Conservation (phyloP, 1,139 yeast species). For the Pichia sp. region DNA sequence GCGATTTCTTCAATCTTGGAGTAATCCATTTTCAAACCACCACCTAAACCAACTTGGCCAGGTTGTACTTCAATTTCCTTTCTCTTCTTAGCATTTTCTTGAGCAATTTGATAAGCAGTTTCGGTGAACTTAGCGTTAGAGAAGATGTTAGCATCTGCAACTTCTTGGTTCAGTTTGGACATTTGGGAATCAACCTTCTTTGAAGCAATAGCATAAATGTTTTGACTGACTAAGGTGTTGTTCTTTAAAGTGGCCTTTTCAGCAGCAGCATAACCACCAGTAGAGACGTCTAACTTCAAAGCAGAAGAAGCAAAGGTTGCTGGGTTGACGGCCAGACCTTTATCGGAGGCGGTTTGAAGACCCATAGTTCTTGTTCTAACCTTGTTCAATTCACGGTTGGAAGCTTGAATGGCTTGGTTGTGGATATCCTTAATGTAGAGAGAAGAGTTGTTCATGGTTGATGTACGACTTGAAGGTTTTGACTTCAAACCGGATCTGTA, state of each 20-base stretch:
- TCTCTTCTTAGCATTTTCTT: slow-evolving; percentile 59
- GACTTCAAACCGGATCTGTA: slow-evolving; percentile 17
- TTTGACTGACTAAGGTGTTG: slow-evolving; percentile 47
- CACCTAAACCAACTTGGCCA: slow-evolving; percentile 54
- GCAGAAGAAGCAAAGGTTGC: slow-evolving; percentile 32
- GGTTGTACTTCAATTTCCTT: slow-evolving; percentile 43
- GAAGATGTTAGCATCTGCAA: slow-evolving; percentile 37
- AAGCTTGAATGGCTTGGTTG: slow-evolving; percentile 17
- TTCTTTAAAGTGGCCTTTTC: slow-evolving; percentile 28
- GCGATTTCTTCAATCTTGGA: slow-evolving; percentile 83
- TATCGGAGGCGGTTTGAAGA: slow-evolving; percentile 20
- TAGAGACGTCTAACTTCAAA: slow-evolving; percentile 27
- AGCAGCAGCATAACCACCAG: slow-evolving; percentile 29
- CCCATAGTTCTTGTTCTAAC: slow-evolving; percentile 14
- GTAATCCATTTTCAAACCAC: slow-evolving; percentile 78
- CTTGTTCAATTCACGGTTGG: slow-evolving; percentile 10
- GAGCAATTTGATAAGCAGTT: slow-evolving; percentile 53
- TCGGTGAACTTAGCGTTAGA: slow-evolving; percentile 31
- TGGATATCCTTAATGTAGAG: slow-evolving; percentile 19
- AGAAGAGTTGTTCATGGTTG: slow-evolving; percentile 6
- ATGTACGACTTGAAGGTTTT: slow-evolving; percentile 2
- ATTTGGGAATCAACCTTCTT: slow-evolving; percentile 56
- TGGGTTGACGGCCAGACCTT: slow-evolving; percentile 18
- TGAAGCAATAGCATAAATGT: slow-evolving; percentile 61
- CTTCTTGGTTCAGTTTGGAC: slow-evolving; percentile 37